Evolutionary conservation across 2,329 filamentous ascomycete species (phyloP).

Genomic region (Acrocalymma vagum): DNA sequence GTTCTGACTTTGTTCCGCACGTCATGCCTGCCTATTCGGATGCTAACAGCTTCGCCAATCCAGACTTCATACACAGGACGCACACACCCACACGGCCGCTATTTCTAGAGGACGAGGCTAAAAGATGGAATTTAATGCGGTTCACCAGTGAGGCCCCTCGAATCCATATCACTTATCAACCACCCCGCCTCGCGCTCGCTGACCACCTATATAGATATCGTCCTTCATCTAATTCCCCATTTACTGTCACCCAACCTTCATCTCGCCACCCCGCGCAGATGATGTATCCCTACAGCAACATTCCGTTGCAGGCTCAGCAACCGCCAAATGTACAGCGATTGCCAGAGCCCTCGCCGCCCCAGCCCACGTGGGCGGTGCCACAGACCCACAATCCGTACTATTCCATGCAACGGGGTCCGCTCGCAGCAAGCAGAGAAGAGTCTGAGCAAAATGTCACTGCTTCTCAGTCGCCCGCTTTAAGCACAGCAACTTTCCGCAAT

Average conservation of each 20-base stretch:
- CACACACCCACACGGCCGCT: conserved; percentile 32
- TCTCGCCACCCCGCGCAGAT: conserved; percentile 39
- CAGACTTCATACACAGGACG: conserved; percentile 30
- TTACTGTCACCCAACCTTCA: conserved; percentile 38
- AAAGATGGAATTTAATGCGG: conserved; percentile 55
- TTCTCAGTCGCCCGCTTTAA: conserved; percentile 33
- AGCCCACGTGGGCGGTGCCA: conserved; percentile 44
- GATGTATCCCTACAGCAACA: conserved; percentile 45
- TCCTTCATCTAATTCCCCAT: conserved; percentile 46
- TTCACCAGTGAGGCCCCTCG: conserved; percentile 45
- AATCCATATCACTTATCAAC: conserved; percentile 7
- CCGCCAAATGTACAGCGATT: conserved; percentile 29
- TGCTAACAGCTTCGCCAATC: conserved; percentile 33
- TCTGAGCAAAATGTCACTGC: conserved; percentile 32
- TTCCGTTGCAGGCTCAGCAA: conserved; percentile 34
- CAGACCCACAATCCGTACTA: conserved; percentile 43
- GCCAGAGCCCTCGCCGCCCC: conserved; percentile 42
- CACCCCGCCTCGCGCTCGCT: conserved; percentile 18
- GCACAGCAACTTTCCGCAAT: conserved; percentile 26
- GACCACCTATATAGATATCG: conserved; percentile 44
- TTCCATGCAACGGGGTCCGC: conserved; percentile 31
- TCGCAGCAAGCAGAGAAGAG: conserved; percentile 33
- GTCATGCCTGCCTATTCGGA: conserved; percentile 28
- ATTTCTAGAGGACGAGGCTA: conserved; percentile 34
- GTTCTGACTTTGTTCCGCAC: conserved; percentile 22